phyloP scores from a whole-genome alignment of 805 yeast species.

The Pichia thaimueangensis region DNA sequence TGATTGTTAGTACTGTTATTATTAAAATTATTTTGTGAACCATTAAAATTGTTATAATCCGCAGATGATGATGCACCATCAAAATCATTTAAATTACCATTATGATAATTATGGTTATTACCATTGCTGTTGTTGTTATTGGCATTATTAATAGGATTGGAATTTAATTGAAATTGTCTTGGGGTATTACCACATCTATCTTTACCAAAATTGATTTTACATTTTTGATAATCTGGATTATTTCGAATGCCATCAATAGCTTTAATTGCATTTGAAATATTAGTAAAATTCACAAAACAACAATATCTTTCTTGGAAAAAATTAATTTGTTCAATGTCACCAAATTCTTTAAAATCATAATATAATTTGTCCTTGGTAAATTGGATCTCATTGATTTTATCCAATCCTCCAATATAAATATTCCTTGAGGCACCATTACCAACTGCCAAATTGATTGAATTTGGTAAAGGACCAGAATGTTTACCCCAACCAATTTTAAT shows the following conservation, averaged over 20 bases:
- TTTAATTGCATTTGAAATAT: constrained; percentile 83
- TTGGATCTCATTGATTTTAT: constrained; percentile 25
- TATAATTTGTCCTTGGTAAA: constrained; percentile 46
- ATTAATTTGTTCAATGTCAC: constrained; percentile 93
- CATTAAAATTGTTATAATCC: neutral
- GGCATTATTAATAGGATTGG: neutral
- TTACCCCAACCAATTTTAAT: constrained; percentile 97
- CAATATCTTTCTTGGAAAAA: constrained; percentile 77
- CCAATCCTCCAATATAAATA: constrained; percentile 68
- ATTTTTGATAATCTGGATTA: constrained; percentile 56
- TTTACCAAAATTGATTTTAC: constrained; percentile 87
- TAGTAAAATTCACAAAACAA: constrained; percentile 87
- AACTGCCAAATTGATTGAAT: constrained; percentile 82
- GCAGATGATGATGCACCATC: neutral
- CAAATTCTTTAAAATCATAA: constrained; percentile 70
- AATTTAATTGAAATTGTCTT: constrained; percentile 45
- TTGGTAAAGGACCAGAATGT: constrained; percentile 87
- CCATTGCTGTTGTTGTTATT: constrained; percentile 2
- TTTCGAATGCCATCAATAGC: constrained; percentile 89
- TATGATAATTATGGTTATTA: constrained; percentile 14
- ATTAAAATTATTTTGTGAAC: constrained; percentile 5
- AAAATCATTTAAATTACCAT: constrained; percentile 2
- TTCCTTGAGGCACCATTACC: constrained; percentile 92
- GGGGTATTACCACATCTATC: constrained; percentile 95
- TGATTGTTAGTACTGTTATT: neutral